Percentiles rank a stretch among this genome's conserved stretches.
Conservation (phyloP, 1,284 basidiomycete genomes). For the Ustilago lituana region DNA sequence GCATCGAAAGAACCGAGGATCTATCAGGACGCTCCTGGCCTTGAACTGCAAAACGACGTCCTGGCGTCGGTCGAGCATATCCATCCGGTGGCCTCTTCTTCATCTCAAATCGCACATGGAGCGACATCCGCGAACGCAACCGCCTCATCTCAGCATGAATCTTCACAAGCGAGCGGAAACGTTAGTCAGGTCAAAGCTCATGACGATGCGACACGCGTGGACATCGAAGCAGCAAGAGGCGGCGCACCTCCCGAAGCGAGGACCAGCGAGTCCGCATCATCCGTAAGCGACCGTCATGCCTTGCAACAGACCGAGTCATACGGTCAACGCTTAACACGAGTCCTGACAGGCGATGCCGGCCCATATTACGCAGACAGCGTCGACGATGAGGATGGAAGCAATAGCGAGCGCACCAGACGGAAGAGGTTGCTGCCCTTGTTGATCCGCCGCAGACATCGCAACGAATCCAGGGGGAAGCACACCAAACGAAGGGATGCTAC, state of each 20-base stretch:
- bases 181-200: background rate
- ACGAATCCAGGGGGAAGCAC: background rate
- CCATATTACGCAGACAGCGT: background rate
- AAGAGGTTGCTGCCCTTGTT: constrained; percentile 6
- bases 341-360: constrained; percentile 30
- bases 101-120: background rate
- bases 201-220: background rate
- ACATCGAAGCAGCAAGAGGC: constrained; percentile 24
- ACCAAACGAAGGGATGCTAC: background rate
- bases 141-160: background rate
- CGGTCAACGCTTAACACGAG: constrained; percentile 27
- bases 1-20: constrained; percentile 4
- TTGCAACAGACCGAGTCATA: constrained; percentile 29
- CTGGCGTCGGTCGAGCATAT: constrained; percentile 13
- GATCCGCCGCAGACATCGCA: constrained; percentile 12
- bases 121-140: background rate
- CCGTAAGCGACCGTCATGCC: background rate
- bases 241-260: background rate
- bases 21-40: constrained; percentile 41
- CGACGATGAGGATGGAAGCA: constrained; percentile 1
- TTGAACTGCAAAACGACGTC: constrained; percentile 31
- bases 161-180: background rate
- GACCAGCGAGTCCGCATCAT: background rate
- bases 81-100: constrained; percentile 4
- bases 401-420: background rate